Base-by-base conservation (phyloP, 768 basidiomycete species). In the Amanita exitialis region DNA sequence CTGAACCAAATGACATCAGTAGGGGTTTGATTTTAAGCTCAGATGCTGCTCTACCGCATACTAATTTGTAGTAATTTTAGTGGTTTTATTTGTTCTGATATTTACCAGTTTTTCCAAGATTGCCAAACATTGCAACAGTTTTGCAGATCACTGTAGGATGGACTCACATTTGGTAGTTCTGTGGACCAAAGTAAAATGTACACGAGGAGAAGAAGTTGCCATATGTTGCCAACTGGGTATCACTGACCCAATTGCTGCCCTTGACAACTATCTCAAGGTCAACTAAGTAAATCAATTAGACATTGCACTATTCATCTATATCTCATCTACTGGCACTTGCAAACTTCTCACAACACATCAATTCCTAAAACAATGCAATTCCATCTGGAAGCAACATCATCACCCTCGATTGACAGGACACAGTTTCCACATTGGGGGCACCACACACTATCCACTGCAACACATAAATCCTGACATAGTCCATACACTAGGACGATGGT, bases 151-250 rank as follows among this genome's bases (percentile, higher is more conserved):
- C n/a, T n/a, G n/a, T n/a, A n/a, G n/a, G n/a, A n/a, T n/a, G n/a
- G n/a, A n/a, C n/a, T n/a, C n/a, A n/a, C n/a, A n/a, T n/a, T n/a
- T n/a, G n/a, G n/a, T n/a, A n/a, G n/a, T 72, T 7, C 69, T 70
- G 0, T 68, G 66, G 62, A 64, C 67, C 0, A 70, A 72, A 48
- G 65, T 65, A 0, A 67, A 65, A 1, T 30, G 49, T 0, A 28
- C 57, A 4, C 32, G 34, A 0, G 63, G 71, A 3, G 64, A 64
- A 0, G 55, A 62, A 21, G 56, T 67, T n/a, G 54, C 61, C 2
- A 41, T 68, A 21, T 64, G 62, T 1, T 25, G 45, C 4, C 27
- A n/a, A 25, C 43, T 2, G 25, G 47, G 4, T 30, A 28, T 10
- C 55, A 56, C 20, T 41, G 50, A 3, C 34, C 62, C 34, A 49